Base-by-base conservation (phyloP, 2,329 filamentous ascomycete species). In the Cercospora sp. region DNA sequence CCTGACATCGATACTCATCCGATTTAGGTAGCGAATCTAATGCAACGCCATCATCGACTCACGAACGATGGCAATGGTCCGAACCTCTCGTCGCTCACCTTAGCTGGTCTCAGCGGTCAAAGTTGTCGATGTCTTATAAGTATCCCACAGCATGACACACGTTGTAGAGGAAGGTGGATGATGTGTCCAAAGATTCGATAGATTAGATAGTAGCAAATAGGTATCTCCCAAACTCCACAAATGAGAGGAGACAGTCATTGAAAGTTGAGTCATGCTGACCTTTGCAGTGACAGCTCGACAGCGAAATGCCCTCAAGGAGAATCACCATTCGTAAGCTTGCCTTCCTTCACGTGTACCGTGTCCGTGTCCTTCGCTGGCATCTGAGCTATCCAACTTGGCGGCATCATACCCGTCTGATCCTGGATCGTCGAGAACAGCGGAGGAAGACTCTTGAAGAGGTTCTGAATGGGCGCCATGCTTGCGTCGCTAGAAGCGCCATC, bases 341-440 rank as follows among this genome's bases (percentile, higher is more conserved):
- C n/a, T n/a, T 53, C 37, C 28, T 63, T 63, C 16, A n/a, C 4
- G 7, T 34, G 7, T 3, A 30, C 2, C 49, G 7, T 59, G 65
- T 72, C 55, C 24, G n/a, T 49, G 0, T 63, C 63, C 21, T 66
- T 61, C 63, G 55, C 60, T 7, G 84, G 84, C 83, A 87, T 85
- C 73, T 86, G 82, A 66, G 83, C 84, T 66, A 74, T 71, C 93
- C 93, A 96, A 74, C 87, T 87, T 1, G 93, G 93, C 6, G 94
- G 88, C 0, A 86, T 85, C 75, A 96, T 93, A 0, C 92, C 92
- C 0, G 92, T 96, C 83, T 97, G 93, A 69, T 96, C 92, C 74
- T 95, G 90, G 75, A 97, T 94, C 0, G 93, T 96, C 9, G 86
- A 89, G 82, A 96, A 89, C 21, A 96, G 84, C 5, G 93, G 93